A percentile compares a stretch with the other conserved stretches of the same genome.
Evolutionary conservation across 306 rosid species (phyloP).

Genomic region (Citrullus amarus): DNA sequence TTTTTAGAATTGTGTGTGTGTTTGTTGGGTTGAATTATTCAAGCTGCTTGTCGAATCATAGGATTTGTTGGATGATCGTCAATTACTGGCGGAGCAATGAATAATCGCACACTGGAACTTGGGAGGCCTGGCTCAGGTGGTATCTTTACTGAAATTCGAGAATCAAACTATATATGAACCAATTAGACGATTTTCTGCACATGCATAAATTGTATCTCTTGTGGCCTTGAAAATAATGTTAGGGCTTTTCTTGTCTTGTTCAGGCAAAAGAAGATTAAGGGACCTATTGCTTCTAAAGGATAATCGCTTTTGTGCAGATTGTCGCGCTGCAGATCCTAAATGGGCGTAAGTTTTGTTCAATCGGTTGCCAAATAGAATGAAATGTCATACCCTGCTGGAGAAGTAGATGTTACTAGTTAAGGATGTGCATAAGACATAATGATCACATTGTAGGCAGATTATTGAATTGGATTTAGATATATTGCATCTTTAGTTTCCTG

Average conservation of each 20-base stretch:
- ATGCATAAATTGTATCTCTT: background rate
- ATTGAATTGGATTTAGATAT: background rate
- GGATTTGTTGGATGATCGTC: constrained; percentile 25
- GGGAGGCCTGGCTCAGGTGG: constrained; percentile 74
- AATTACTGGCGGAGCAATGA: constrained; percentile 23
- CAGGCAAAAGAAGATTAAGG: constrained; percentile 75
- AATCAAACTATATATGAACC: background rate
- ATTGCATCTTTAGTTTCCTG: background rate
- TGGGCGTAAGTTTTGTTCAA: constrained; percentile 75
- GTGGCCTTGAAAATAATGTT: constrained; percentile 15
- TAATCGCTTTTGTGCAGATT: constrained; percentile 84
- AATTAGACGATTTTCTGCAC: background rate
- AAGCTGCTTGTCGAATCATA: constrained; percentile 11
- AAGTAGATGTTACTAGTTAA: background rate
- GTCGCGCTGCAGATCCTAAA: constrained; percentile 88
- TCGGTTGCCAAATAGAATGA: background rate
- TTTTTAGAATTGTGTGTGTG: background rate
- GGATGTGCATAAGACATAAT: background rate
- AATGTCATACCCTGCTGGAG: background rate
- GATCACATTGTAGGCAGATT: background rate
- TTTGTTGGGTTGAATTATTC: constrained; percentile 2
- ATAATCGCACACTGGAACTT: constrained; percentile 29
- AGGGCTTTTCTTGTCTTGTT: constrained; percentile 17
- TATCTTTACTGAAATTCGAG: constrained; percentile 18
- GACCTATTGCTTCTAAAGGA: constrained; percentile 61